phyloP scores from a whole-genome alignment of 164 flowering plant species.

The Berberis thunbergii region DNA sequence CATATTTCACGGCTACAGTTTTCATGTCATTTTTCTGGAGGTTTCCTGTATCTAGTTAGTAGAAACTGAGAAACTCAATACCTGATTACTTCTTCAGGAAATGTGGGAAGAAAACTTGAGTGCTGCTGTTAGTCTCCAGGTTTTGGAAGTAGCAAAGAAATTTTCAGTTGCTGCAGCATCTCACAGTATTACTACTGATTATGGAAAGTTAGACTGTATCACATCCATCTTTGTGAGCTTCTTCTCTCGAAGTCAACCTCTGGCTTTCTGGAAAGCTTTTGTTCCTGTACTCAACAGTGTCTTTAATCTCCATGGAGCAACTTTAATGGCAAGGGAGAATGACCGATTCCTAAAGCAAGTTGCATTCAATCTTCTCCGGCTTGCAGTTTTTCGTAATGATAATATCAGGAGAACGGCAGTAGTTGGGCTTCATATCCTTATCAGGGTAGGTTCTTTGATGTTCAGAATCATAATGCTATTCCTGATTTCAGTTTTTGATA shows the following conservation, averaged over 20 bases:
- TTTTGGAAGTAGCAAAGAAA: conserved; percentile 73
- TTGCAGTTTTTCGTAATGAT: conserved; percentile 86
- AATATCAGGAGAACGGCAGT: conserved; percentile 86
- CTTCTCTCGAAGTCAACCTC: conserved; percentile 80
- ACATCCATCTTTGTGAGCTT: conserved; percentile 77
- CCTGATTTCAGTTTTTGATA: background rate
- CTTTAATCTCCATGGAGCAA: conserved; percentile 84
- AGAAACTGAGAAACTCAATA: background rate
- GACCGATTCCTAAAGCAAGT: conserved; percentile 96
- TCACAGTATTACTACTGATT: conserved; percentile 84
- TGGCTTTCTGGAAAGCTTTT: conserved; percentile 77
- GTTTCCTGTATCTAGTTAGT: background rate
- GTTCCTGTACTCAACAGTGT: conserved; percentile 77
- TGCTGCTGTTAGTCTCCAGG: conserved; percentile 91
- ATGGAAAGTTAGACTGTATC: conserved; percentile 92
- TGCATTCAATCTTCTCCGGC: conserved; percentile 93
- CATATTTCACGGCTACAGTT: too few relatives aligned
- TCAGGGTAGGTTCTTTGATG: conserved; percentile 48
- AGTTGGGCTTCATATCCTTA: conserved; percentile 82
- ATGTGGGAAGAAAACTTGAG: conserved; percentile 99
- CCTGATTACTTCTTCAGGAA: conserved; percentile 22
- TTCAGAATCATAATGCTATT: conserved; percentile 1
- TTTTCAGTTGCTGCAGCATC: conserved; percentile 72
- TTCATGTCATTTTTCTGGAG: background rate
- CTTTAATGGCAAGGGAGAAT: conserved; percentile 92